Conservation (phyloP, 257 asterid genomes). For the Salvia rosmarinus region DNA sequence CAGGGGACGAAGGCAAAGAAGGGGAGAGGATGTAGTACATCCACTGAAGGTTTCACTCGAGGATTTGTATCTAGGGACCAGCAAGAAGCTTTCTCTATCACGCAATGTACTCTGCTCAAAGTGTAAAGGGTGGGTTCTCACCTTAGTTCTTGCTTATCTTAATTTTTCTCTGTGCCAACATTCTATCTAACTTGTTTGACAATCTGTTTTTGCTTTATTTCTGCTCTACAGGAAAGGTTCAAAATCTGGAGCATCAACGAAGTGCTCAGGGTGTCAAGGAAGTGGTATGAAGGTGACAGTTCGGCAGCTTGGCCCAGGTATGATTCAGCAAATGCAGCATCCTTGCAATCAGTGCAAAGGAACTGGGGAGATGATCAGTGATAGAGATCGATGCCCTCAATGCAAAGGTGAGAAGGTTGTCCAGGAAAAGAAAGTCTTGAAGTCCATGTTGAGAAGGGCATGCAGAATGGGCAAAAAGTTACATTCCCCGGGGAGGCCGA, state of each 20-base stretch:
- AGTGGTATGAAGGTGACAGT: slow-evolving; percentile 52
- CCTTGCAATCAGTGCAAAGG: slow-evolving; percentile 59
- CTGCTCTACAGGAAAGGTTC: slow-evolving; percentile 49
- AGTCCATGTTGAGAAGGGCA: slow-evolving; percentile 59
- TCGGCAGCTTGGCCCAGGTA: slow-evolving; percentile 60
- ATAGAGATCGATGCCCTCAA: slow-evolving; percentile 51
- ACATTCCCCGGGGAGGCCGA: slow-evolving; percentile 65
- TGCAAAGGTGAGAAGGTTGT: slow-evolving; percentile 64
- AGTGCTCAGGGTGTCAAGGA: slow-evolving; percentile 57
- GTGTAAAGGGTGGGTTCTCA: slow-evolving; percentile 48
- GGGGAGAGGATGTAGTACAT: slow-evolving; percentile 60
- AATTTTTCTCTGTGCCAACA: background rate
- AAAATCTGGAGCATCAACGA: slow-evolving; percentile 56
- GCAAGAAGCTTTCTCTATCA: slow-evolving; percentile 59
- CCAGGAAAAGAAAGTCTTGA: slow-evolving; percentile 57
- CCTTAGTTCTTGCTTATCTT: background rate
- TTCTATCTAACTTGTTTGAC: background rate
- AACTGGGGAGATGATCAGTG: slow-evolving; percentile 56
- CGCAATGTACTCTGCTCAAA: slow-evolving; percentile 53
- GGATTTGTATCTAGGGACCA: slow-evolving; percentile 51
- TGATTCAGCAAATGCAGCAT: slow-evolving; percentile 65
- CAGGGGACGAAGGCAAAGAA: slow-evolving; percentile 59
- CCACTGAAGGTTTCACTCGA: slow-evolving; percentile 56
- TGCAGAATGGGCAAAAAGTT: slow-evolving; percentile 58
- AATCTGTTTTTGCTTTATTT: background rate